A percentile compares a stretch with the other conserved stretches of the same genome.
Evolutionary conservation across 768 basidiomycete species (phyloP).

Genomic region (Amylocystis lapponica): DNA sequence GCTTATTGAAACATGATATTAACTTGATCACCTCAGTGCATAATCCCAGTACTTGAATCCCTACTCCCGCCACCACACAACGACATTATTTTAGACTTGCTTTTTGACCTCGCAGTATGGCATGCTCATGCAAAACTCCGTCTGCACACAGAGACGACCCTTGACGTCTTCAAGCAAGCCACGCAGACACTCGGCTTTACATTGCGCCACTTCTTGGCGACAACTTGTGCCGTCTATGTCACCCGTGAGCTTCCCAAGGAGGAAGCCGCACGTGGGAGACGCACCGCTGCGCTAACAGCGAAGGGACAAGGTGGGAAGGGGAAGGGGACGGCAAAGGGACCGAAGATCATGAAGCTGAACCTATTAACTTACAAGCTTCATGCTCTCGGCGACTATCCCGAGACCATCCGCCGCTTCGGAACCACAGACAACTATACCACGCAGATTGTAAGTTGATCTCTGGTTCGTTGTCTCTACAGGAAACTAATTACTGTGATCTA

Average conservation of each 20-base stretch:
- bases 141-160: slow-evolving; percentile 31
- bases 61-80: slow-evolving; percentile 17
- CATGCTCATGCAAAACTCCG: slow-evolving; percentile 36
- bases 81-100: slow-evolving; percentile 22
- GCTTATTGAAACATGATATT: not conserved
- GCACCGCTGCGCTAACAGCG: not conserved
- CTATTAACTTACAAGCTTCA: slow-evolving; percentile 23
- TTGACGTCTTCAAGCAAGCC: slow-evolving; percentile 17
- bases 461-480: not conserved
- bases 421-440: slow-evolving; percentile 23
- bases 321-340: not conserved
- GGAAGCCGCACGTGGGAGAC: slow-evolving; percentile 13
- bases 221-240: slow-evolving; percentile 19
- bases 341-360: slow-evolving; percentile 10
- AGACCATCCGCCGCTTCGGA: slow-evolving; percentile 10
- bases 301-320: not conserved
- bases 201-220: slow-evolving; percentile 28
- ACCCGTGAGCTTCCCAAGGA: slow-evolving; percentile 35
- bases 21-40: slow-evolving; percentile 20
- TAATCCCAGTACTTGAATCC: slow-evolving; percentile 33
- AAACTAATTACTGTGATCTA: slow-evolving; percentile 8
- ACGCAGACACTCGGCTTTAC: slow-evolving; percentile 24
- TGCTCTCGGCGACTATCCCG: slow-evolving; percentile 14
- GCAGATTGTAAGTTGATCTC: slow-evolving; percentile 17
- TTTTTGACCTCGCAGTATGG: slow-evolving; percentile 30